Base-by-base conservation (phyloP, 371 early-diverging fungal species). In the Lichtheimia ornata region DNA sequence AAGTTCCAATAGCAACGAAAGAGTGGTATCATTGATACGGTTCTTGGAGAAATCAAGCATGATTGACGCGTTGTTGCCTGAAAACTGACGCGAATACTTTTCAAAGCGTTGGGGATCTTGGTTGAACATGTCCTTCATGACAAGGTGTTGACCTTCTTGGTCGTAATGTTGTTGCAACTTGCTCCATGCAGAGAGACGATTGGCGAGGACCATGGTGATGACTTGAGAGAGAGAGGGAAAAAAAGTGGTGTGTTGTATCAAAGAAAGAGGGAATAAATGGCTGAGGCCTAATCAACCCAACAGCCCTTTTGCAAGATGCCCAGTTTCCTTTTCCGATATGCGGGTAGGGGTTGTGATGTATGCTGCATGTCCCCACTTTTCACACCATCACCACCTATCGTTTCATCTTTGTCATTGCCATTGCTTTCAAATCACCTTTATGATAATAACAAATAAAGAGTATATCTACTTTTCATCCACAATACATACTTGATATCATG, bases 1-100 rank as follows among this genome's bases (percentile, higher is more conserved):
- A 60, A 98, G 84, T 22, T 87, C 83, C 17, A 97, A 66, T 63
- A 98, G 84, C 60, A 92, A 76, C 41, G 78, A 63, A 51, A 95
- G 79, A 52, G 93, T 94, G 58, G 91, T 91, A 53, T 92, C 83
- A 54, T 78, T 91, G 54, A 97, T 76, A 59, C 90, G 81, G 84
- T 97, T 96, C 87, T 98, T 98, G 66, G 95, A 95, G 75, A 88
- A 96, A 78, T 98, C 98, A 53, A 96, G 76, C 51, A 97, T 81
- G 59, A 97, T 84, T 61, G 84, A 73, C 6, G 91, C 78, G 62
- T 87, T 75, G 59, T 84, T 83, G 62, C 86, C 88, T 56, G 85
- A 72, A 73, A 94, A 94, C 58, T 84, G 74, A 55, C 89, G 84
- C 59, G 91, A 89, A 69, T 89, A 92, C 69, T 86, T 76, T 53